phyloP scores from a whole-genome alignment of 139 green algal species.

The Micractinium sp. region DNA sequence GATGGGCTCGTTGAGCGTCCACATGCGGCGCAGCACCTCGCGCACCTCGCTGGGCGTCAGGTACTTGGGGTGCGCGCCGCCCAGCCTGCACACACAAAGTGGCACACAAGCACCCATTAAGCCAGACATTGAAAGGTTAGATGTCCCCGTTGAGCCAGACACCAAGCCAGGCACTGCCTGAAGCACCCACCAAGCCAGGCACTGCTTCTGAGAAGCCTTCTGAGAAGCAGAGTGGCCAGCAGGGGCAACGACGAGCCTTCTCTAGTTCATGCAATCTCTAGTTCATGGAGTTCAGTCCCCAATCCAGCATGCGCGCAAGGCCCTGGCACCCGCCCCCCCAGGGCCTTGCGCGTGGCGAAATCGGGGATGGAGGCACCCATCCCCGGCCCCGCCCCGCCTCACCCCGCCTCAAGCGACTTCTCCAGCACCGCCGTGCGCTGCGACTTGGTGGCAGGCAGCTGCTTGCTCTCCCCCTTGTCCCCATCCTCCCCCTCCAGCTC shows the following conservation, averaged over 20 bases:
- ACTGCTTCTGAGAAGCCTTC: too few species aligned
- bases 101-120: not conserved
- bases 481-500: slow-evolving; percentile 20
- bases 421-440: slow-evolving; percentile 21
- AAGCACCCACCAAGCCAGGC: too few species aligned
- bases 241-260: too few species aligned
- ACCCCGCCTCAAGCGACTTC: slow-evolving; percentile 16
- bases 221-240: too few species aligned
- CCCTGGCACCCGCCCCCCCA: too few species aligned
- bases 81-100: not conserved
- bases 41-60: slow-evolving; percentile 80
- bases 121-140: too few species aligned
- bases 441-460: slow-evolving; percentile 11
- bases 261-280: too few species aligned
- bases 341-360: too few species aligned
- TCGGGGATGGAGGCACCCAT: too few species aligned
- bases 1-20: slow-evolving; percentile 72
- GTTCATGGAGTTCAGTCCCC: too few species aligned
- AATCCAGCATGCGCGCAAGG: not conserved
- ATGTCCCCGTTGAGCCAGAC: too few species aligned
- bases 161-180: too few species aligned
- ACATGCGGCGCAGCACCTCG: slow-evolving; percentile 79
- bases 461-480: slow-evolving; percentile 1
- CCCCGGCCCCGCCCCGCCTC: not conserved
- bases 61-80: slow-evolving; percentile 58